These are phyloP conservation scores for Candida tetrigidarum DNA, from an alignment of 1,139 yeast species.

Conservation along the genomic window DNA sequence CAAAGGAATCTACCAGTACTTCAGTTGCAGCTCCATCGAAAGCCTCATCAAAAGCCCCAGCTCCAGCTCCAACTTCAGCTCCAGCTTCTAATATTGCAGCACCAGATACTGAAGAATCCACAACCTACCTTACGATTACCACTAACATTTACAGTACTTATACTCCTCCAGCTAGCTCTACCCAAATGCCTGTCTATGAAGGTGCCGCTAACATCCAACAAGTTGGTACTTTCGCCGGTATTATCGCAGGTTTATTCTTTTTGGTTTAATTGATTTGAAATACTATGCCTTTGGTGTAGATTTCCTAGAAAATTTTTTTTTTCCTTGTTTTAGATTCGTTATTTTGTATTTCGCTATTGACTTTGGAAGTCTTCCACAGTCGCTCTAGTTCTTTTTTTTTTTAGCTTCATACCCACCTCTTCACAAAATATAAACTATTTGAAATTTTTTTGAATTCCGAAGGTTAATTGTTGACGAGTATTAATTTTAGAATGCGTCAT, in stretches of 20 bases:
- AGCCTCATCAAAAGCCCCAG: too few relatives aligned
- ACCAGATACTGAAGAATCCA: neutral
- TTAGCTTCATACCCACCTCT: too few relatives aligned
- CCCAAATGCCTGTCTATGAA: constrained; percentile 3
- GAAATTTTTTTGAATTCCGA: too few relatives aligned
- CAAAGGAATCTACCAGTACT: neutral
- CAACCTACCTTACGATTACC: neutral
- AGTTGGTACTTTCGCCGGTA: constrained; percentile 5
- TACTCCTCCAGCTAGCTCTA: neutral
- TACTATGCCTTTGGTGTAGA: too few relatives aligned
- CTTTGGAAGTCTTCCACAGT: too few relatives aligned
- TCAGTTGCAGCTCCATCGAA: constrained; percentile 2
- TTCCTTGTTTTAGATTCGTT: too few relatives aligned
- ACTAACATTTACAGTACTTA: constrained; percentile 5
- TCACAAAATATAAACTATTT: too few relatives aligned
- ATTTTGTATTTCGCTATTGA: too few relatives aligned
- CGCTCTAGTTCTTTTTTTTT: too few relatives aligned
- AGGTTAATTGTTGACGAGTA: too few relatives aligned
- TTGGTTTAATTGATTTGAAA: constrained; percentile 2
- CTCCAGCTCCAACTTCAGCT: neutral
- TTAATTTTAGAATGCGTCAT: too few relatives aligned
- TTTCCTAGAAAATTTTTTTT: too few relatives aligned
- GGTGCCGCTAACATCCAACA: constrained; percentile 2
- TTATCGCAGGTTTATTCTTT: constrained; percentile 1
- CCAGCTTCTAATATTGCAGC: neutral